Evolutionary conservation across 2,329 filamentous ascomycete genomes (phyloP).

Genomic region (Clonostachys sp.): DNA sequence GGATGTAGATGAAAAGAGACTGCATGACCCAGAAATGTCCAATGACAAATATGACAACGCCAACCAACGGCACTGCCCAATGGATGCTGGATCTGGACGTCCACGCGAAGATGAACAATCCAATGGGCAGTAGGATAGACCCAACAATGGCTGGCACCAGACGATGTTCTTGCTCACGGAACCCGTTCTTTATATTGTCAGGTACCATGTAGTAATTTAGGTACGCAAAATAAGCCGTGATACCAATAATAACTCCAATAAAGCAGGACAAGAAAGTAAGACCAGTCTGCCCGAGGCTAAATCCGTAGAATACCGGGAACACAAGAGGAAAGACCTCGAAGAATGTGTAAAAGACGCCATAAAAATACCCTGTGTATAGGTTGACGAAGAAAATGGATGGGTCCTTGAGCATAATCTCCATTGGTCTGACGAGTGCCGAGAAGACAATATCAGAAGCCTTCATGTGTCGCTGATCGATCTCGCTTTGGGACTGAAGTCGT

Average conservation of each 20-base stretch:
- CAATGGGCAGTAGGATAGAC: constrained; percentile 23
- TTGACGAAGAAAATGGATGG: constrained; percentile 35
- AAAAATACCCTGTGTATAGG: constrained; percentile 34
- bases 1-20: constrained; percentile 29
- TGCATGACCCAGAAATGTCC: constrained; percentile 16
- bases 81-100: constrained; percentile 16
- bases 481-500: constrained; percentile 44
- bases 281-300: constrained; percentile 33
- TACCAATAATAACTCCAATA: constrained; percentile 26
- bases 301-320: constrained; percentile 34
- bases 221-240: constrained; percentile 18
- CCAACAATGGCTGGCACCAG: constrained; percentile 29
- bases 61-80: constrained; percentile 27
- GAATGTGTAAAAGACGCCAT: constrained; percentile 37
- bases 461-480: constrained; percentile 48
- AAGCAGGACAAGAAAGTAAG: constrained; percentile 35
- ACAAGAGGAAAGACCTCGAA: constrained; percentile 43
- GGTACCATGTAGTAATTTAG: background rate
- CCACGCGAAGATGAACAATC: constrained; percentile 33
- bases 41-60: constrained; percentile 26
- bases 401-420: constrained; percentile 26
- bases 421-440: constrained; percentile 30
- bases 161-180: background rate
- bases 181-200: constrained; percentile 16
- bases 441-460: constrained; percentile 31